phyloP scores from a whole-genome alignment of 139 green algal genomes.

The Haematococcus sp. region DNA sequence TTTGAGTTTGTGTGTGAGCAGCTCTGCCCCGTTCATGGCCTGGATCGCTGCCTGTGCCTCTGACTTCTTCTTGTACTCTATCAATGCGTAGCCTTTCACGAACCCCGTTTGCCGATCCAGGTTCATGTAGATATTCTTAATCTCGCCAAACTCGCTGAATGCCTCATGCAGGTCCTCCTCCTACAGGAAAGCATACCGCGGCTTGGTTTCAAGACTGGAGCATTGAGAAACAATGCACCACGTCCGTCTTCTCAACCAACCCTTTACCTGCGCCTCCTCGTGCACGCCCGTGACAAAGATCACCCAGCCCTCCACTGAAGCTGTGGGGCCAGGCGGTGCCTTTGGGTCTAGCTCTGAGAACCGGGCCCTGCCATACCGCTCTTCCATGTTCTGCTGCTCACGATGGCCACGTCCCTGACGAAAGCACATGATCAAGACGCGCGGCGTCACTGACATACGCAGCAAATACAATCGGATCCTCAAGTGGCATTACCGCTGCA shows the following conservation, averaged over 20 bases:
- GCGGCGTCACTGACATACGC: too few relatives aligned
- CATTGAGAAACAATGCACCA: too few relatives aligned
- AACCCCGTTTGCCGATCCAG: constrained; percentile 93
- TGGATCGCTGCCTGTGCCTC: constrained; percentile 87
- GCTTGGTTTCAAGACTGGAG: too few relatives aligned
- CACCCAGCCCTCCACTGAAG: constrained; percentile 91
- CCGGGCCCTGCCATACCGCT: constrained; percentile 23
- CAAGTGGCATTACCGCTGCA: too few relatives aligned
- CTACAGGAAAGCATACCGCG: too few relatives aligned
- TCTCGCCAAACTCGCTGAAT: constrained; percentile 90
- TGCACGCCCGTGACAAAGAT: constrained; percentile 90
- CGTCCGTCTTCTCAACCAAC: constrained; percentile 7
- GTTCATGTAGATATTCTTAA: constrained; percentile 97
- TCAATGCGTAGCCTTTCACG: constrained; percentile 92
- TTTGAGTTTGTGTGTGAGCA: constrained; percentile 73
- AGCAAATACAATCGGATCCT: too few relatives aligned
- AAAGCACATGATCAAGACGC: not conserved
- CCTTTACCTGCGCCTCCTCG: constrained; percentile 81
- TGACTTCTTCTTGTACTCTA: constrained; percentile 86
- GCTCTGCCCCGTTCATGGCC: constrained; percentile 77
- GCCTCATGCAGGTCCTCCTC: constrained; percentile 93
- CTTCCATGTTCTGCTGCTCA: constrained; percentile 13
- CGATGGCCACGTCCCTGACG: constrained; percentile 25
- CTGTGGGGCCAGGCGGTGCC: constrained; percentile 26
- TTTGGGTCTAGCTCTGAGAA: constrained; percentile 34